Percentiles rank a stretch among this genome's conserved stretches.
These are phyloP conservation scores for Candida ortonii DNA, from an alignment of 805 yeast genomes.

Conservation along the genomic window DNA sequence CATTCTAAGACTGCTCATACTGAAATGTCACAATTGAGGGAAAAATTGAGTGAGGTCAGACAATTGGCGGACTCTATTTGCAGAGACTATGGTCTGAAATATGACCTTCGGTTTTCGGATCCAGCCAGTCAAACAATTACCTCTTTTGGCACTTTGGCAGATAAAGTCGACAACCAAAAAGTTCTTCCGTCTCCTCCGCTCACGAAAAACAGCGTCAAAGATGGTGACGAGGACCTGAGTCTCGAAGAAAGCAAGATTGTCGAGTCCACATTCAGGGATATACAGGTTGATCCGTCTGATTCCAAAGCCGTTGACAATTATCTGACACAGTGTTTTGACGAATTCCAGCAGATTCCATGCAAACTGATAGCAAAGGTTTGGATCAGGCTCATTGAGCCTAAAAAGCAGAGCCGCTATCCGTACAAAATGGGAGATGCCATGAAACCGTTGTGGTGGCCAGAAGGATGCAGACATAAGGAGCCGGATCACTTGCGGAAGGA, in stretches of 20 bases:
- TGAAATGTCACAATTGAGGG: slow-evolving; percentile 14
- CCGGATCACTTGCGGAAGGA: slow-evolving; percentile 69
- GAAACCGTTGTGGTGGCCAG: slow-evolving; percentile 76
- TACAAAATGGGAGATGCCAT: slow-evolving; percentile 49
- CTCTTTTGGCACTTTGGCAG: slow-evolving; percentile 1
- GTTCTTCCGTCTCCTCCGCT: background rate
- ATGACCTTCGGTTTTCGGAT: slow-evolving; percentile 12
- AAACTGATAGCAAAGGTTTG: slow-evolving; percentile 63
- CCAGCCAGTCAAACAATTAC: too few relatives aligned
- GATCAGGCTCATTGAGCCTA: slow-evolving; percentile 65
- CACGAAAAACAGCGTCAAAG: background rate
- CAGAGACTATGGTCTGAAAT: slow-evolving; percentile 14
- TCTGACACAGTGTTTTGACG: slow-evolving; percentile 33
- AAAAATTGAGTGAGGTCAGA: slow-evolving; percentile 11
- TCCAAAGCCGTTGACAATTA: slow-evolving; percentile 22
- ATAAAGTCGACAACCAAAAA: background rate
- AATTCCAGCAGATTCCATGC: slow-evolving; percentile 53
- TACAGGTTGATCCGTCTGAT: slow-evolving; percentile 19
- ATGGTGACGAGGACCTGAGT: slow-evolving; percentile 4
- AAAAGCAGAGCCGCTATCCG: slow-evolving; percentile 60
- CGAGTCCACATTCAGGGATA: slow-evolving; percentile 15
- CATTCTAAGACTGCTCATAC: slow-evolving; percentile 2
- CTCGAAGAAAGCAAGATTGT: slow-evolving; percentile 10
- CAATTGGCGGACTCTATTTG: slow-evolving; percentile 14
- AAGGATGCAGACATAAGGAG: slow-evolving; percentile 54